Percentiles rank a stretch among this genome's conserved stretches.
Evolutionary conservation across 768 basidiomycete genomes (phyloP).

Genomic region (Fomitopsis serialis): DNA sequence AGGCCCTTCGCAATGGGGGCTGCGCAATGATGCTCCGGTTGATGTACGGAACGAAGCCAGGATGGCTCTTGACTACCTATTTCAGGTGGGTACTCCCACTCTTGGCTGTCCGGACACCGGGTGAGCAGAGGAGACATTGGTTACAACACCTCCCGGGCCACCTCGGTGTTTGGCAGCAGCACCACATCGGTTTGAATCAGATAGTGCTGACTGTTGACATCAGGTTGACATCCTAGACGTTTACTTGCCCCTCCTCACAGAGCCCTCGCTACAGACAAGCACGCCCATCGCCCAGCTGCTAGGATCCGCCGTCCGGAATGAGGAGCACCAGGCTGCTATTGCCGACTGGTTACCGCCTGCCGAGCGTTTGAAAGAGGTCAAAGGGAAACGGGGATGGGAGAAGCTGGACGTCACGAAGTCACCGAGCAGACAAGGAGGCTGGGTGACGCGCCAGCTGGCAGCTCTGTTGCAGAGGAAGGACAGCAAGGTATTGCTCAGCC

Average conservation of each 20-base stretch:
- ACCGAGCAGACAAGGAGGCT: constrained; percentile 43
- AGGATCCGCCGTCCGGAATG: constrained; percentile 43
- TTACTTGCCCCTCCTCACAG: constrained; percentile 57
- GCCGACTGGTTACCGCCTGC: constrained; percentile 58
- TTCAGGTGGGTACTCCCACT: constrained; percentile 39
- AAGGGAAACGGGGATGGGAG: constrained; percentile 71
- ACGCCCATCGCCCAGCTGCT: constrained; percentile 58
- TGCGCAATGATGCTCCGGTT: constrained; percentile 37
- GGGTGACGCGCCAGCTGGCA: constrained; percentile 51
- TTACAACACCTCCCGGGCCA: too few relatives aligned
- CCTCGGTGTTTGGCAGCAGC: too few relatives aligned
- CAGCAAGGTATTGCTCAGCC: constrained; percentile 38
- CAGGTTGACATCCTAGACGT: constrained; percentile 60
- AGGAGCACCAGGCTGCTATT: constrained; percentile 43
- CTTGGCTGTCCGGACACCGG: background rate
- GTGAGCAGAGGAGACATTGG: background rate
- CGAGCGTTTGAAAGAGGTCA: constrained; percentile 51
- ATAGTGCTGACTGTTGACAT: background rate
- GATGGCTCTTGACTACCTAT: constrained; percentile 51
- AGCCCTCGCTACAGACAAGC: constrained; percentile 34
- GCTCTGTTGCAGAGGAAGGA: constrained; percentile 46
- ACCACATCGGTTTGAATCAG: too few relatives aligned
- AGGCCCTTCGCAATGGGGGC: constrained; percentile 66
- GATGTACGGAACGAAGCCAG: constrained; percentile 45
- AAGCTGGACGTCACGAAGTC: constrained; percentile 41